Percentiles rank a stretch among this genome's conserved stretches.
phyloP scores from a whole-genome alignment of 1,284 basidiomycete species.

The Ceratobasidium sp. region DNA sequence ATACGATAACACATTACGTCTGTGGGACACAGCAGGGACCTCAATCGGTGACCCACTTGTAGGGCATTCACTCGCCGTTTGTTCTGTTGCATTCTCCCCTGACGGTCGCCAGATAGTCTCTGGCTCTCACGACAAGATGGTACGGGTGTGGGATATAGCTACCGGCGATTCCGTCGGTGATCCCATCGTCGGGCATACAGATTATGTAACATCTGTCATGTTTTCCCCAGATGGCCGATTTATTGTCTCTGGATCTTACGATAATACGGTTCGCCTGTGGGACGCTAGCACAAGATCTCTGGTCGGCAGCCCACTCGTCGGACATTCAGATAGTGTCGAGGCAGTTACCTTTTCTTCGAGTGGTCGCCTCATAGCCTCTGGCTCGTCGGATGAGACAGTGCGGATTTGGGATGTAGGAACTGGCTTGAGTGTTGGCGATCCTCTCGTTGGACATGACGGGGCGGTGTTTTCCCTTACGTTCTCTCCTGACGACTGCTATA shows the following conservation, averaged over 20 bases:
- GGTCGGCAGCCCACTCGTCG: not conserved
- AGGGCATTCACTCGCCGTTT: slow-evolving; percentile 51
- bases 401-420: too few relatives aligned
- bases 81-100: slow-evolving; percentile 58
- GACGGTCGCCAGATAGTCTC: slow-evolving; percentile 54
- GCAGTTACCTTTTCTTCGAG: not conserved
- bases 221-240: slow-evolving; percentile 36
- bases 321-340: not conserved
- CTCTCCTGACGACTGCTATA: too few relatives aligned
- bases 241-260: slow-evolving; percentile 33
- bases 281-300: slow-evolving; percentile 20
- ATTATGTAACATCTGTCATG: slow-evolving; percentile 34
- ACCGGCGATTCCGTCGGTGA: slow-evolving; percentile 26
- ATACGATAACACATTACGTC: not conserved
- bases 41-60: slow-evolving; percentile 30
- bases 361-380: too few relatives aligned
- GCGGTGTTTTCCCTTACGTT: too few relatives aligned
- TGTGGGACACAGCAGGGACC: slow-evolving; percentile 24
- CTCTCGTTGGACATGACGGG: too few relatives aligned
- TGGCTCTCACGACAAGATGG: slow-evolving; percentile 27
- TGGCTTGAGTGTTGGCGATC: too few relatives aligned
- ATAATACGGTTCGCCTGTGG: slow-evolving; percentile 43
- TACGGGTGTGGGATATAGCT: slow-evolving; percentile 41
- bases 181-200: slow-evolving; percentile 5
- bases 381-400: too few relatives aligned